phyloP scores from a whole-genome alignment of 2,329 filamentous ascomycete genomes.

The Sporothrix euskadiensis region DNA sequence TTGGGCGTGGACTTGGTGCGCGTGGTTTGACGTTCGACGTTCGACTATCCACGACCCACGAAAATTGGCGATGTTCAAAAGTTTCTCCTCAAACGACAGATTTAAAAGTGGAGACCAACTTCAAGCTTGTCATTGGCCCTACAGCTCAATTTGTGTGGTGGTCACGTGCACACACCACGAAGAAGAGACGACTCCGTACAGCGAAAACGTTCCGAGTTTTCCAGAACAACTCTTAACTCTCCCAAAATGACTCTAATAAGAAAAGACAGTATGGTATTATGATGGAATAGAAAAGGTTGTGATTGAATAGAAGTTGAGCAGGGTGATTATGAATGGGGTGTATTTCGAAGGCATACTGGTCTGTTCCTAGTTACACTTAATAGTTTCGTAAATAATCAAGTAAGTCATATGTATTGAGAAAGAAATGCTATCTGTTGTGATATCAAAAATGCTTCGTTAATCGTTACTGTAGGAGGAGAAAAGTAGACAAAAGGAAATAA shows the following conservation, averaged over 20 bases:
- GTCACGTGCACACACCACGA: neutral
- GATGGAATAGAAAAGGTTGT: too few relatives aligned
- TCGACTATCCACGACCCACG: neutral
- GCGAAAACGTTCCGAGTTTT: too few relatives aligned
- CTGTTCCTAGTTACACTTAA: neutral
- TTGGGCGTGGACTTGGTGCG: neutral
- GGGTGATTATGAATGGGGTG: neutral
- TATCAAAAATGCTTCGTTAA: neutral
- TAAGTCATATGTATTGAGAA: neutral
- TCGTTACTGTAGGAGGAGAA: neutral
- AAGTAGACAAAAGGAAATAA: neutral
- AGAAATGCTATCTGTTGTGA: constrained; percentile 2
- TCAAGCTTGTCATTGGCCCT: constrained; percentile 2
- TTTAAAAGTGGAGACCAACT: constrained; percentile 25
- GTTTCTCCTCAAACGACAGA: constrained; percentile 21
- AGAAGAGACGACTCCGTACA: neutral
- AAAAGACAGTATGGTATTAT: too few relatives aligned
- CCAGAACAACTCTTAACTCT: too few relatives aligned
- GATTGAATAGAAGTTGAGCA: too few relatives aligned
- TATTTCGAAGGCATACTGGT: neutral
- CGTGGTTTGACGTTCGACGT: neutral
- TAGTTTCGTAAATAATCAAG: neutral
- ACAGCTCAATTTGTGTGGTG: neutral
- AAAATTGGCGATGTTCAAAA: constrained; percentile 24
- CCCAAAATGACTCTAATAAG: too few relatives aligned